Evolutionary conservation across 768 basidiomycete species (phyloP).

Genomic region (Chalciporus piperatus): DNA sequence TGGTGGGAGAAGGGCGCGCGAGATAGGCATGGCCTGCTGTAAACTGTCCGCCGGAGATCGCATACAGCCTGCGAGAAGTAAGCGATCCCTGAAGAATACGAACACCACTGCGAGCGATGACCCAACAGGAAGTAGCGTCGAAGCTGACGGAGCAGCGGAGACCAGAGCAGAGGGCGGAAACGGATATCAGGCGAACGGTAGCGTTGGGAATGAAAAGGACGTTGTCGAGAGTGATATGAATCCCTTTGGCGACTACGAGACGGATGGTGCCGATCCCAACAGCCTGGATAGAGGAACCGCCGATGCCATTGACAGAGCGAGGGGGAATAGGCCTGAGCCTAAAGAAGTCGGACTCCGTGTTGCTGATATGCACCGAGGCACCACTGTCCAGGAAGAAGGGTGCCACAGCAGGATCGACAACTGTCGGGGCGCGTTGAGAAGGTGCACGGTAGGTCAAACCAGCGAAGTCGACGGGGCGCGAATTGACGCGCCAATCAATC

Average conservation of each 20-base stretch:
- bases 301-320: slow-evolving; percentile 9
- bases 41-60: neutral
- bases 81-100: neutral
- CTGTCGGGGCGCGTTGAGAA: neutral
- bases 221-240: slow-evolving; percentile 11
- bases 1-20: neutral
- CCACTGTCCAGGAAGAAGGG: slow-evolving; percentile 11
- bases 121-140: slow-evolving; percentile 9
- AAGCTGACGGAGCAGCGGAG: slow-evolving; percentile 14
- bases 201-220: slow-evolving; percentile 23
- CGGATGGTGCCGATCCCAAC: slow-evolving; percentile 13
- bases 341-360: slow-evolving; percentile 14
- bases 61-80: neutral
- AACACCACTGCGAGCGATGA: neutral
- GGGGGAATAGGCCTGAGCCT: slow-evolving; percentile 7
- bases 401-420: neutral
- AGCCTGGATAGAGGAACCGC: slow-evolving; percentile 15
- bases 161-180: slow-evolving; percentile 15
- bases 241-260: slow-evolving; percentile 2
- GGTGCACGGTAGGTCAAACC: neutral
- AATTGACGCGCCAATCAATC: neutral
- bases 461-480: neutral
- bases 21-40: slow-evolving; percentile 15
- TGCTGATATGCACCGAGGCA: slow-evolving; percentile 14
- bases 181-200: slow-evolving; percentile 24